Base-by-base conservation (phyloP, 306 rosid species). In the Dalbergia cochinchinensis region DNA sequence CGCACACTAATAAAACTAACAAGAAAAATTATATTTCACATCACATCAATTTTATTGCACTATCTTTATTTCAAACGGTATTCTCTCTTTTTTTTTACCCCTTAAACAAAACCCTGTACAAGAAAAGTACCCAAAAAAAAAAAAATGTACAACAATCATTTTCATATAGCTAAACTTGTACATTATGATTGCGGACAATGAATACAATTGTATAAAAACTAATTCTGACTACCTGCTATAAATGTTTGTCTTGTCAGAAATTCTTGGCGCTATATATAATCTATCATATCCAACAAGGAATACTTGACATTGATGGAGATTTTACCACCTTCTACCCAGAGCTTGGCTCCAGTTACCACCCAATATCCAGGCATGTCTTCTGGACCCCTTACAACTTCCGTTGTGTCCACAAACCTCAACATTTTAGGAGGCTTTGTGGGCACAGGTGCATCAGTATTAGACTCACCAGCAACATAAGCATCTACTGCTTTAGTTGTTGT, bases 271-370 rank as follows among this genome's bases (percentile, higher is more conserved):
- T 47, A 11, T 4, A 4, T 50, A 50, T 50, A 13, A 16, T 66
- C 35, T 47, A 91, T 78, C 81, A 91, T 81, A 59, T 79, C 76
- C 71, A 91, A 78, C 87, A 91, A 82, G 18, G 96, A 81, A 77
- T 81, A 87, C 78, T 84, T 89, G 65, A 76, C 93, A 55, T 45
- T 87, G 82, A 91, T 83, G 41, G 91, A 84, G 65, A 91, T 88
- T 75, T 76, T 78, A n/a, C 89, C 89, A 78, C 81, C 86, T 61
- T 81, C 88, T 47, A 89, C 79, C 12, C 78, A 71, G 0, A 91
- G 92, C 89, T 74, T 91, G 37, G 92, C 96, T 69, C 93, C 96
- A 0, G 92, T 86, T 77, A 91, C 92, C 64, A 91, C 83, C 96
- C 93, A 91, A 75, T 87, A 74, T 48, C 96, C 93, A 11, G 93